A percentile compares a stretch with the other conserved stretches of the same genome.
phyloP scores from a whole-genome alignment of 2,329 filamentous ascomycete genomes.

The Aspergillus tubingensis region DNA sequence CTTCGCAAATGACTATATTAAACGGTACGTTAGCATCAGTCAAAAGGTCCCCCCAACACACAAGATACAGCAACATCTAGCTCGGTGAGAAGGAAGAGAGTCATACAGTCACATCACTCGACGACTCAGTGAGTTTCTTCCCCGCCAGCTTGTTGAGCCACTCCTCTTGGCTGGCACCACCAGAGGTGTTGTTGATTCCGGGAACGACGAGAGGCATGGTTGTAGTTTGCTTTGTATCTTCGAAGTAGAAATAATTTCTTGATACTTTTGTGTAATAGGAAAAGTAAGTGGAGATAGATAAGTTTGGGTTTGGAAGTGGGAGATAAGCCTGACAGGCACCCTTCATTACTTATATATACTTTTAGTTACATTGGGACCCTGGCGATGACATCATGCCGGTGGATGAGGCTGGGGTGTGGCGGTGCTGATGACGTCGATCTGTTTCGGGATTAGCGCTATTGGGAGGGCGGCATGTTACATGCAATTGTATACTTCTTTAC shows the following conservation, averaged over 20 bases:
- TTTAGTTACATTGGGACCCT: neutral
- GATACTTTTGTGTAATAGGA: neutral
- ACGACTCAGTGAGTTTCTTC: slow-evolving; percentile 46
- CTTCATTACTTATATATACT: neutral
- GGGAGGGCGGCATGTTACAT: neutral
- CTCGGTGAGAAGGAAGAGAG: neutral
- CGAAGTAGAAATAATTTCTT: no score
- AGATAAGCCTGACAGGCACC: neutral
- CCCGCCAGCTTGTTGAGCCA: slow-evolving; percentile 50
- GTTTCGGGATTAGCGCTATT: neutral
- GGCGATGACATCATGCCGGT: neutral
- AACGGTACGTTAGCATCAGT: neutral
- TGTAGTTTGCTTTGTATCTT: neutral
- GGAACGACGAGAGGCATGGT: slow-evolving; percentile 53
- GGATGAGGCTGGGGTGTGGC: neutral
- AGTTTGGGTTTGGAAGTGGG: neutral
- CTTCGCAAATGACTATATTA: slow-evolving; percentile 46
- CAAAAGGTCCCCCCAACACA: no score
- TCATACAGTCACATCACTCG: slow-evolving; percentile 37
- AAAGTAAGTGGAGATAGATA: neutral
- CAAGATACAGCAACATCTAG: neutral
- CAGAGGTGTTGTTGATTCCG: slow-evolving; percentile 39
- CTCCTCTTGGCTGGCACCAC: slow-evolving; percentile 36
- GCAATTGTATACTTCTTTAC: neutral
- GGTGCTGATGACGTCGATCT: neutral